These are phyloP conservation scores for Ballota nigra DNA, from an alignment of 257 asterid species.

Conservation along the genomic window DNA sequence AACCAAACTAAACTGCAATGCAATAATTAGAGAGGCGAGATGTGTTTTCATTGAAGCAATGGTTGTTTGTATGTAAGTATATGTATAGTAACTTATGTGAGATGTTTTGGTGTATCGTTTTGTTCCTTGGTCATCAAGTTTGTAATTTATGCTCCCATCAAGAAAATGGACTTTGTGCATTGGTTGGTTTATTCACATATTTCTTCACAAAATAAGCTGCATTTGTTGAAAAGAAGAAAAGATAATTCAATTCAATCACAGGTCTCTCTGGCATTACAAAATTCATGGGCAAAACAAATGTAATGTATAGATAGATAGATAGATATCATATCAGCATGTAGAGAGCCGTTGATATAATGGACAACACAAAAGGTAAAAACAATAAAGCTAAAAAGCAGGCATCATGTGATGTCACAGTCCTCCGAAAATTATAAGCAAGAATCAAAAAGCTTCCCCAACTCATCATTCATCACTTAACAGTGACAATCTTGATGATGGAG, in stretches of 20 bases:
- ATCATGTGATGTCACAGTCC: constrained; percentile 18
- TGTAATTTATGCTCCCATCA: background rate
- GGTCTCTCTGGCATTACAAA: background rate
- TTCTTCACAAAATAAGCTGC: no score
- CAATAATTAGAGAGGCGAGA: background rate
- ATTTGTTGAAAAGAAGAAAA: background rate
- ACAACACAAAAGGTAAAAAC: constrained; percentile 19
- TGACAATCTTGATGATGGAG: constrained; percentile 84
- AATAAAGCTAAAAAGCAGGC: constrained; percentile 7
- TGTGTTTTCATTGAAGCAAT: constrained; percentile 3
- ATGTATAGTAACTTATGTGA: constrained; percentile 23
- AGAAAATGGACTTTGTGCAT: background rate
- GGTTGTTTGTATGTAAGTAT: background rate
- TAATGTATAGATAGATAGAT: background rate
- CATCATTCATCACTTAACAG: constrained; percentile 49
- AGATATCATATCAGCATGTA: no score
- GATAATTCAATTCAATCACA: background rate
- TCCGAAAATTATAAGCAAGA: constrained; percentile 21
- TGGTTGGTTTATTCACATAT: background rate
- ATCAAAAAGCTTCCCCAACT: background rate
- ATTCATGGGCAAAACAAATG: constrained; percentile 9
- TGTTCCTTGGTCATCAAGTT: background rate
- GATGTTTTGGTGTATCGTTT: background rate
- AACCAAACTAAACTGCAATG: no score
- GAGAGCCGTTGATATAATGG: constrained; percentile 22